Conservation (phyloP, 2,329 filamentous ascomycete species). For the Calcarisporium arbuscula region DNA sequence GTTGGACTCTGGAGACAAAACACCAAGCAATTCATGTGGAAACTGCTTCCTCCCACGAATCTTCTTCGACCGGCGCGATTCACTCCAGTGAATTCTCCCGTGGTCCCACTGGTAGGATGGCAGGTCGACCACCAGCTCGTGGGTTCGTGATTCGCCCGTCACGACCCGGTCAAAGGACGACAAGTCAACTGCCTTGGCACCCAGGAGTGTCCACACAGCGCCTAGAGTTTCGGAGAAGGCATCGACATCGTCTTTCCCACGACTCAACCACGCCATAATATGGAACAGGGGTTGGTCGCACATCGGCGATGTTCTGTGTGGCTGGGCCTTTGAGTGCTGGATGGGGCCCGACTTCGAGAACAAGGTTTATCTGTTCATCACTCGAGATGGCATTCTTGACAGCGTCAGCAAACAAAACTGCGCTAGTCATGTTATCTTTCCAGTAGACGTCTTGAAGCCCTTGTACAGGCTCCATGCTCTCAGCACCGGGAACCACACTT, state of each 20-base stretch:
- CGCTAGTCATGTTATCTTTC: slow-evolving; percentile 17
- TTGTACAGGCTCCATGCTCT: slow-evolving; percentile 6
- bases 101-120: slow-evolving; percentile 34
- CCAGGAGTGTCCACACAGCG: slow-evolving; percentile 11
- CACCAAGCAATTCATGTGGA: slow-evolving; percentile 1
- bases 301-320: slow-evolving; percentile 28
- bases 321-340: slow-evolving; percentile 39
- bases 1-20: neutral
- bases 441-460: slow-evolving; percentile 13
- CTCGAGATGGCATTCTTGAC: slow-evolving; percentile 6
- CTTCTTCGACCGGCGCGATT: slow-evolving; percentile 18
- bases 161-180: neutral
- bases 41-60: slow-evolving; percentile 17
- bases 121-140: slow-evolving; percentile 18
- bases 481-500: slow-evolving; percentile 22
- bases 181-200: slow-evolving; percentile 5
- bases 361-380: slow-evolving; percentile 1
- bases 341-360: slow-evolving; percentile 39
- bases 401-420: slow-evolving; percentile 17
- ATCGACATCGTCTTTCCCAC: slow-evolving; percentile 12
- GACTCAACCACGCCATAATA: slow-evolving; percentile 12
- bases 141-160: neutral
- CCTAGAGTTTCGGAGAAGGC: slow-evolving; percentile 11
- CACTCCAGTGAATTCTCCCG: slow-evolving; percentile 24
- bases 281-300: neutral